These are phyloP conservation scores for Oryza punctata DNA, from an alignment of 176 grass and related monocot genomes.

Conservation along the genomic window DNA sequence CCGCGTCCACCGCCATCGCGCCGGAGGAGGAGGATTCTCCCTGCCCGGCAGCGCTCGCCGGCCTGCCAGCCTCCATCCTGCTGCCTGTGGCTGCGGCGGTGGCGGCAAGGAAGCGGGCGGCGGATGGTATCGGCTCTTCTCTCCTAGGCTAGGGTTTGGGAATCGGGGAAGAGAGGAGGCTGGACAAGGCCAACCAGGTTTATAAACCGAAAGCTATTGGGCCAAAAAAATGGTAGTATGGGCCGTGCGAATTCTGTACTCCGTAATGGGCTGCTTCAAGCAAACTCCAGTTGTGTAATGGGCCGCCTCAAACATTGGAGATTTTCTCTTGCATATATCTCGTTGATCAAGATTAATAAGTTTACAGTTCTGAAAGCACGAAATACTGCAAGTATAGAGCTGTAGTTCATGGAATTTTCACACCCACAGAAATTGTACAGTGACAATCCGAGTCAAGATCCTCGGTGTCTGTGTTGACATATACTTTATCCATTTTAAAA, in stretches of 20 bases:
- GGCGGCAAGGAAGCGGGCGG: background rate
- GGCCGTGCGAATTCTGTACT: background rate
- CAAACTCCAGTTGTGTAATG: background rate
- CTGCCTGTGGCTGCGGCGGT: background rate
- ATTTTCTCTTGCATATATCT: background rate
- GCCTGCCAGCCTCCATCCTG: background rate
- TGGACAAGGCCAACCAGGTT: background rate
- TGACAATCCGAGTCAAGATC: background rate
- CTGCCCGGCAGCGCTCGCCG: background rate
- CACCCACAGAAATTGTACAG: background rate
- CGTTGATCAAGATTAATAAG: too few relatives aligned
- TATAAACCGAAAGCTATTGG: background rate
- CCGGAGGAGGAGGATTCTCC: background rate
- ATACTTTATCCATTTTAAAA: too few relatives aligned
- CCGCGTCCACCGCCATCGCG: slow-evolving; percentile 7
- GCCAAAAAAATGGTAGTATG: background rate
- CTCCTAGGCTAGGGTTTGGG: background rate
- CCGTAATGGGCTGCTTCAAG: background rate
- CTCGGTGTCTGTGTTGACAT: background rate
- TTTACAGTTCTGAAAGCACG: background rate
- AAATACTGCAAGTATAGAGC: background rate
- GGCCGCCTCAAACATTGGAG: background rate
- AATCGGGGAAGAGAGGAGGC: background rate
- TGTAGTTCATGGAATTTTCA: background rate
- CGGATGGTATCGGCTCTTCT: background rate